Conservation (phyloP, 2,329 filamentous ascomycete species). For the Diaporthe capsici region DNA sequence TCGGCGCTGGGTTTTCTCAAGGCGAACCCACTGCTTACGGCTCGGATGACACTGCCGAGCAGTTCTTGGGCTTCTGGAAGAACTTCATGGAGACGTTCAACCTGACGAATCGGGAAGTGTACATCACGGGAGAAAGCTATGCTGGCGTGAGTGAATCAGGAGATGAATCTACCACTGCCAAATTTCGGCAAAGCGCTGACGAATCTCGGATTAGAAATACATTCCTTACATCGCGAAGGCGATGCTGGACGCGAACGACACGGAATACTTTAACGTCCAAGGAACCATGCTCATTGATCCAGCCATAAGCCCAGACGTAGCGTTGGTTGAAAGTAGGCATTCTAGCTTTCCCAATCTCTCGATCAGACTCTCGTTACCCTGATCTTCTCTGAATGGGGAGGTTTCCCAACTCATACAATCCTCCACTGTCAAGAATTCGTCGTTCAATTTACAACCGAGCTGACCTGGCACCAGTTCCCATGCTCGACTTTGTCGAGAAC, state of each 20-base stretch:
- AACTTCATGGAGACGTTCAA: constrained; percentile 79
- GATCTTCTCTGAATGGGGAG: constrained; percentile 19
- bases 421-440: neutral
- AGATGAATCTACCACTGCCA: neutral
- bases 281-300: constrained; percentile 38
- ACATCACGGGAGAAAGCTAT: constrained; percentile 68
- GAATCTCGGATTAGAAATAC: constrained; percentile 52
- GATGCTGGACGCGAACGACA: constrained; percentile 74
- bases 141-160: constrained; percentile 22
- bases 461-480: constrained; percentile 57
- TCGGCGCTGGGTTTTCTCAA: constrained; percentile 75
- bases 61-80: constrained; percentile 82
- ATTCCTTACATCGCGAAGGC: constrained; percentile 78
- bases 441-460: neutral
- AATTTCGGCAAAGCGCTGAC: neutral
- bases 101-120: constrained; percentile 74
- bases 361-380: no score
- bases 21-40: constrained; percentile 73
- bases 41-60: constrained; percentile 74
- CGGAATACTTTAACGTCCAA: constrained; percentile 72
- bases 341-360: constrained; percentile 53
- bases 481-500: constrained; percentile 70
- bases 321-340: constrained; percentile 52
- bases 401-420: neutral
- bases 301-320: constrained; percentile 21